Evolutionary conservation across 768 basidiomycete species (phyloP), one percentile per base, ranked within the genome.

Genomic region (Lactifluus echinatus): DNA sequence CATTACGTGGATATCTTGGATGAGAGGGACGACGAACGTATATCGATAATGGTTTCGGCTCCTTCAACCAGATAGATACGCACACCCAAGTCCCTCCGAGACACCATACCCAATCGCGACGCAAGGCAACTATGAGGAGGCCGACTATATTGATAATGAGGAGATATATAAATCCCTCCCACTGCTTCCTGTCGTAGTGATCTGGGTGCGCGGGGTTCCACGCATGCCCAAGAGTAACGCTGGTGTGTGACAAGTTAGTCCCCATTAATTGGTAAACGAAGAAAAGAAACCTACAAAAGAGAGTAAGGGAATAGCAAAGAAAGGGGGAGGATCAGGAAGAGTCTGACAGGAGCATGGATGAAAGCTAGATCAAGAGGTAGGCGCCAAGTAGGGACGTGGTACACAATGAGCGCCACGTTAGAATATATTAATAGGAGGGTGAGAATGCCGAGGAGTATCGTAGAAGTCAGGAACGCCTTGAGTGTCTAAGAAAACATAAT

Each of bases 261-360:
- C 7, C 29, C 2, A 2, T 17, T 3, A 45, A 5, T 8, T 29
- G 8, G 3, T n/a, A n/a, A 24, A 33, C 46, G 3, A 3, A 17
- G 5, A 8, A 19, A 15, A 44, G 19, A 31, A n/a, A 67, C 73
- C 44, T 58, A 78, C 76, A 85, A 83, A 14, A 84, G 76, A 39
- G 76, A 79, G 61, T 82, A 79, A 0, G 79, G 76, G 59, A 90
- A 83, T 56, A 87, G 71, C 34, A 87, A 71, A 3, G 70, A 71
- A 26, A 85, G 67, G 2, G 81, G 79, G 2, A 84, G 59, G 11
- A 73, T 64, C 53, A 75, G 65, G 66, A 86, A 86, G 57, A 91
- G 83, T 2, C 89, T 77, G 52, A 95, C 74, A 0, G 94, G 94
- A 0, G 89, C 87, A 63, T 96, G 93, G 55, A 96, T 89, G 62